phyloP scores from a whole-genome alignment of 208 protist genomes.

The Sergeia podlipaevii region DNA sequence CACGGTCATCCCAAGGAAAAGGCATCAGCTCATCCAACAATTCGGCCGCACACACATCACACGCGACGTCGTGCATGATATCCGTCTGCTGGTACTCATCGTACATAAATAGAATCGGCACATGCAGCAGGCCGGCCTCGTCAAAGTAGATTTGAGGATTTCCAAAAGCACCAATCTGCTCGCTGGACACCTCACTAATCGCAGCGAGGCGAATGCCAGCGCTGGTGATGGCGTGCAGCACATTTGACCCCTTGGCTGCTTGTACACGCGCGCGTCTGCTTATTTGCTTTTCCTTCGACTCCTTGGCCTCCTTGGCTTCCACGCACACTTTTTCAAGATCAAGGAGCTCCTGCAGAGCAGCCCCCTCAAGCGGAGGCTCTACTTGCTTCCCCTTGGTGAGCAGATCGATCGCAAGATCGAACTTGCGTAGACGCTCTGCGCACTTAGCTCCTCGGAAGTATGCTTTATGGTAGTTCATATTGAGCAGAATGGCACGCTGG shows the following conservation, averaged over 20 bases:
- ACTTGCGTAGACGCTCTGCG: constrained; percentile 68
- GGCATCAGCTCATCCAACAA: constrained; percentile 78
- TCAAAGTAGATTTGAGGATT: constrained; percentile 79
- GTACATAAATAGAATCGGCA: constrained; percentile 94
- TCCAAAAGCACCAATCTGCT: constrained; percentile 84
- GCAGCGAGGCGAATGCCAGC: constrained; percentile 49
- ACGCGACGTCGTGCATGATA: constrained; percentile 89
- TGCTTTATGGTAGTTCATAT: constrained; percentile 77
- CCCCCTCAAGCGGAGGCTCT: constrained; percentile 28
- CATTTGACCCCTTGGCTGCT: constrained; percentile 59
- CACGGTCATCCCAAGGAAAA: constrained; percentile 79
- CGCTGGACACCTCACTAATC: constrained; percentile 65
- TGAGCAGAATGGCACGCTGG: constrained; percentile 73
- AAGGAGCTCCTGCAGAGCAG: constrained; percentile 39
- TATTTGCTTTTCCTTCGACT: constrained; percentile 30
- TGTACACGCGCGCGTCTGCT: constrained; percentile 23
- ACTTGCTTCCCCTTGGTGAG: constrained; percentile 41
- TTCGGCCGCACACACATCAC: constrained; percentile 58
- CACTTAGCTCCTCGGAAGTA: constrained; percentile 85
- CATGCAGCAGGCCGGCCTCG: constrained; percentile 64
- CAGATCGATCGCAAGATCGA: constrained; percentile 59
- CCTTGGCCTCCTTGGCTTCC: constrained; percentile 13
- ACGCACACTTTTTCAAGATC: constrained; percentile 45
- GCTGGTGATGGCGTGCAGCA: constrained; percentile 59
- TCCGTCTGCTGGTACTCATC: constrained; percentile 92